Percentiles rank a stretch among this genome's conserved stretches.
phyloP scores from a whole-genome alignment of 2,329 filamentous ascomycete species.

The Venturiaceae sp. region DNA sequence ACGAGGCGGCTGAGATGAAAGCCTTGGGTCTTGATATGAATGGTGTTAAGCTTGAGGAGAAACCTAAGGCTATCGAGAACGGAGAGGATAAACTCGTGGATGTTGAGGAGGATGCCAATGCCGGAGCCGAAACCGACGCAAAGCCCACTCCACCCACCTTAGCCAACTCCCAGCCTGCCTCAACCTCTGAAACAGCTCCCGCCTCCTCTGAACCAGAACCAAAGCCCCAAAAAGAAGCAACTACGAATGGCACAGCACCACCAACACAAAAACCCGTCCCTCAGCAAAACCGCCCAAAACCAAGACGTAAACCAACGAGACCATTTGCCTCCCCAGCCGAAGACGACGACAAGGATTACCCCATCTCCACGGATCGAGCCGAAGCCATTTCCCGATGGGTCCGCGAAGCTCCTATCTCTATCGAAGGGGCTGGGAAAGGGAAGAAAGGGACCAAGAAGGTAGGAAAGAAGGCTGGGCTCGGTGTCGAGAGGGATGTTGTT shows the following conservation, averaged over 20 bases:
- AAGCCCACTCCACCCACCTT: background rate
- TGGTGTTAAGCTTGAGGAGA: background rate
- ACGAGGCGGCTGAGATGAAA: conserved; percentile 36
- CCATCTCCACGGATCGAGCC: conserved; percentile 60
- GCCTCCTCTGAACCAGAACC: too few relatives aligned
- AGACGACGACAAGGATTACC: conserved; percentile 58
- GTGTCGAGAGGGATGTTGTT: background rate
- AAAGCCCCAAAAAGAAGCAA: background rate
- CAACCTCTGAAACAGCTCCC: background rate
- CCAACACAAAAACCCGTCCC: background rate
- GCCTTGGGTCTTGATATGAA: background rate
- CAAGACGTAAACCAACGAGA: background rate
- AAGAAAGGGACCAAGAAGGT: conserved; percentile 18
- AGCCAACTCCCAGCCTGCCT: background rate
- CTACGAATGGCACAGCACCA: background rate
- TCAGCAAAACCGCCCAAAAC: background rate
- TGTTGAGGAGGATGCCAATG: background rate
- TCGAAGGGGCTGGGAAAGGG: conserved; percentile 20
- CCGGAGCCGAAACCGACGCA: background rate
- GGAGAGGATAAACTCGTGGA: background rate
- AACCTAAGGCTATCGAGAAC: background rate
- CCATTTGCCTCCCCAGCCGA: conserved; percentile 16
- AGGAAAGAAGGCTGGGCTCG: conserved; percentile 8
- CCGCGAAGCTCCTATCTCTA: conserved; percentile 30
- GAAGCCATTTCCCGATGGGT: conserved; percentile 63